These are phyloP conservation scores for Mycena chlorophos DNA, from an alignment of 768 basidiomycete species.

Conservation along the genomic window DNA sequence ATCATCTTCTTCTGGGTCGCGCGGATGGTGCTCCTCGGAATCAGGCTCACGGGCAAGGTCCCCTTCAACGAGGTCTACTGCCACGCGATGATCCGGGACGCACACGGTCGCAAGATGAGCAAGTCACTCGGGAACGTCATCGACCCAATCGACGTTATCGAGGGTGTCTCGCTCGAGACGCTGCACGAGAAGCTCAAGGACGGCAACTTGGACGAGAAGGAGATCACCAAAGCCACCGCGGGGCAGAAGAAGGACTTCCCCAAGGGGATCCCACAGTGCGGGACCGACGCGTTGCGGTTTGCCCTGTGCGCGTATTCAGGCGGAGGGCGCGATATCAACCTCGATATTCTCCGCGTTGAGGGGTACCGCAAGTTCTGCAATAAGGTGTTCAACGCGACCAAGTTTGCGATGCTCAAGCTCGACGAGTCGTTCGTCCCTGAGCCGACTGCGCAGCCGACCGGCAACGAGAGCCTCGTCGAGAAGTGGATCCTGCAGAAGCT, in stretches of 20 bases:
- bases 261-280: slow-evolving; percentile 98
- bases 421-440: slow-evolving; percentile 81
- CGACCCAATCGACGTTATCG: slow-evolving; percentile 93
- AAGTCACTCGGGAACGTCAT: slow-evolving; percentile 98
- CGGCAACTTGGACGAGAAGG: slow-evolving; percentile 92
- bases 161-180: slow-evolving; percentile 74
- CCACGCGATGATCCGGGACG: slow-evolving; percentile 98
- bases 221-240: slow-evolving; percentile 84
- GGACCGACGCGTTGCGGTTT: slow-evolving; percentile 94
- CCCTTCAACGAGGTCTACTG: slow-evolving; percentile 96
- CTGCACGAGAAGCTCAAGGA: slow-evolving; percentile 84
- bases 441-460: slow-evolving; percentile 73
- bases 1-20: slow-evolving; percentile 99
- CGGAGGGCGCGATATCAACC: slow-evolving; percentile 94
- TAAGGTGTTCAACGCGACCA: slow-evolving; percentile 98
- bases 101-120: slow-evolving; percentile 98
- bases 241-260: slow-evolving; percentile 99
- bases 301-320: slow-evolving; percentile 93
- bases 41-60: slow-evolving; percentile 84
- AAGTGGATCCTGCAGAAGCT: slow-evolving; percentile 95
- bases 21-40: slow-evolving; percentile 93
- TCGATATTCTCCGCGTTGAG: slow-evolving; percentile 94
- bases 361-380: slow-evolving; percentile 99
- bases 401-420: slow-evolving; percentile 98
- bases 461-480: slow-evolving; percentile 89